Percentiles rank a stretch among this genome's conserved stretches.
These are phyloP conservation scores for Zasmidium cellare DNA, from an alignment of 2,329 filamentous ascomycete species.

Conservation along the genomic window DNA sequence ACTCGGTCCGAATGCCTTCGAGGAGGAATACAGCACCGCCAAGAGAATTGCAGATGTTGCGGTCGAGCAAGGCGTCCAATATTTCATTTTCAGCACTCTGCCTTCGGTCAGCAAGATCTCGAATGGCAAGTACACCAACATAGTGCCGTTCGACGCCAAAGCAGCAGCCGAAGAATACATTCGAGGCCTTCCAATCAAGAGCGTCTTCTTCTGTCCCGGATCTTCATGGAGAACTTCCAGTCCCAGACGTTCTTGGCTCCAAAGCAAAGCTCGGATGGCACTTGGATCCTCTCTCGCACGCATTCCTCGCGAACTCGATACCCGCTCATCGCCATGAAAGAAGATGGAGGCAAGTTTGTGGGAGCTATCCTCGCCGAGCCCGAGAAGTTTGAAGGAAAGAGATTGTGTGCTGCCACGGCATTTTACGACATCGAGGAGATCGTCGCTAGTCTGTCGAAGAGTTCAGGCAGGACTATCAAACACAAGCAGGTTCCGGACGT, in stretches of 20 bases:
- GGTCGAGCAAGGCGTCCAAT: conserved; percentile 25
- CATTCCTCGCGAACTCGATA: not conserved
- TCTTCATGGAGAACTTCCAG: conserved; percentile 22
- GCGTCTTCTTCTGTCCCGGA: conserved; percentile 20
- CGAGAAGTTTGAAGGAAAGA: not conserved
- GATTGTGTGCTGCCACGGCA: not conserved
- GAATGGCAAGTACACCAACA: conserved; percentile 41
- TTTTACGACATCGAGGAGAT: not conserved
- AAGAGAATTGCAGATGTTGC: conserved; percentile 58
- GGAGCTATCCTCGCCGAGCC: conserved; percentile 2
- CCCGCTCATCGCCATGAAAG: not conserved
- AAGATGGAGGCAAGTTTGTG: not conserved
- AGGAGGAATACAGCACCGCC: conserved; percentile 47
- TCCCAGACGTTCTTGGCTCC: conserved; percentile 7
- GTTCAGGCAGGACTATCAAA: not conserved
- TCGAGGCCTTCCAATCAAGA: conserved; percentile 41
- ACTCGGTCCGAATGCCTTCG: conserved; percentile 1
- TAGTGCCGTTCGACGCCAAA: conserved; percentile 47
- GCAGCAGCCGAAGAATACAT: conserved; percentile 29
- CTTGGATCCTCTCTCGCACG: not conserved
- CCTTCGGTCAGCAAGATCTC: conserved; percentile 37
- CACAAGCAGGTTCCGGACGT: not conserved
- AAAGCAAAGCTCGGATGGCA: conserved; percentile 7
- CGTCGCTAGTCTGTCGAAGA: not conserved
- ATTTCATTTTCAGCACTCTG: conserved; percentile 41